Base-by-base conservation (phyloP, 306 rosid species). In the Vigna trinervia region DNA sequence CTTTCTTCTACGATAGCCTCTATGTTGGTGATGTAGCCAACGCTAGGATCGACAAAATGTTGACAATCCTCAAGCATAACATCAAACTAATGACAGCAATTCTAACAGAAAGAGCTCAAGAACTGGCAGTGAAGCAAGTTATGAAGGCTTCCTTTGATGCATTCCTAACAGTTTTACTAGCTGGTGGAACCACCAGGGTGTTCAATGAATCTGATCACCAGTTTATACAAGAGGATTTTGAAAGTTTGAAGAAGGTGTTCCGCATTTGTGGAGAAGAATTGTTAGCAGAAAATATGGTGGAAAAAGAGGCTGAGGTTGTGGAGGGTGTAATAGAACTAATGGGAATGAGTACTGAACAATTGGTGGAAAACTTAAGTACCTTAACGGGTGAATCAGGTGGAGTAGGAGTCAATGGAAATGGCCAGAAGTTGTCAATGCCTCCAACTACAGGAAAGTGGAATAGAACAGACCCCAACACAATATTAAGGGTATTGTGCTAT, bases 371-470 rank as follows among this genome's bases (percentile, higher is more conserved):
- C 77, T 90, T 95, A 11, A 90, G 84, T 87, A 79, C 59, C 71
- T 77, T 90, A 12, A 84, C 92, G 2, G 83, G 87, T 69, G 93
- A 92, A 53, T 39, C 87, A 1, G 91, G 90, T 52, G 94, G 94
- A 47, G 56, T 80, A 15, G 94, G 96, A 59, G 75, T 62, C 10
- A 62, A 47, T 76, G 91, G 89, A 8, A 82, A 84, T 28, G 91
- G 92, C n/a, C 89, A 79, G 8, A 90, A 85, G 82, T 75, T 92
- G 45, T 90, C 95, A 4, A 89, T 92, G 97, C 97, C 98, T 61
- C 96, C 96, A 43, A 92, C 97, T n/a, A 95, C 97, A 17, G 89
- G 97, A 71, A 83, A 89, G 59, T 95, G 98, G 98, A 86, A 82
- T 30, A 82, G 90, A 58, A 22, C 90, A 8, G 97, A 95, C 65